Percentiles rank a stretch among this genome's conserved stretches.
phyloP scores from a whole-genome alignment of 1,284 basidiomycete genomes.

The Ceratobasidium sp. region DNA sequence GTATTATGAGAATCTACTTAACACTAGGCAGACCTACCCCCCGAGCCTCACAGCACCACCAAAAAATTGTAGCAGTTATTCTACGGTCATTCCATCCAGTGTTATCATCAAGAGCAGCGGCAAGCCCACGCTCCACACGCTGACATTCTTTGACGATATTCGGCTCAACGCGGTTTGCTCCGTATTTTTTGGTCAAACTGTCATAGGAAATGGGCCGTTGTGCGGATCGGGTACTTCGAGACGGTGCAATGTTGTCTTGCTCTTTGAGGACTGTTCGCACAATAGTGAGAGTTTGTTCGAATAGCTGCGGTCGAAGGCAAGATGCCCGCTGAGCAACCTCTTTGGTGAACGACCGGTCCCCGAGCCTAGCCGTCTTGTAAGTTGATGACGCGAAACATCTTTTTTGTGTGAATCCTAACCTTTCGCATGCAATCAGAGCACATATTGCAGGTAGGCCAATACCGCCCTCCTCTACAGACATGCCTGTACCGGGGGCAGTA shows the following conservation, averaged over 20 bases:
- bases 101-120: slow-evolving; percentile 35
- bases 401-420: slow-evolving; percentile 17
- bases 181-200: slow-evolving; percentile 41
- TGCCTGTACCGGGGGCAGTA: slow-evolving; percentile 40
- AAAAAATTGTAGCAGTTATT: slow-evolving; percentile 41
- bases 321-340: slow-evolving; percentile 41
- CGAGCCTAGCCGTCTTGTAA: slow-evolving; percentile 20
- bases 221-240: slow-evolving; percentile 34
- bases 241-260: slow-evolving; percentile 39
- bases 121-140: slow-evolving; percentile 37
- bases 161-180: slow-evolving; percentile 39
- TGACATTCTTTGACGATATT: slow-evolving; percentile 41
- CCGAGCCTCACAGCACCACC: slow-evolving; percentile 41
- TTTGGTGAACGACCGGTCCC: slow-evolving; percentile 39
- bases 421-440: slow-evolving; percentile 41
- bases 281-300: slow-evolving; percentile 33
- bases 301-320: slow-evolving; percentile 40
- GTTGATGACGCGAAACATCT: background rate
- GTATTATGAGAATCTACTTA: background rate
- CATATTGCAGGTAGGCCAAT: slow-evolving; percentile 40
- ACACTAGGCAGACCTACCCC: slow-evolving; percentile 13
- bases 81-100: slow-evolving; percentile 35
- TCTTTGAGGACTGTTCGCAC: slow-evolving; percentile 41
- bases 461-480: slow-evolving; percentile 40
- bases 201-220: slow-evolving; percentile 41